A percentile compares a stretch with the other conserved stretches of the same genome.
phyloP scores from a whole-genome alignment of 495 filamentous ascomycete species.

The Viridothelium virens region DNA sequence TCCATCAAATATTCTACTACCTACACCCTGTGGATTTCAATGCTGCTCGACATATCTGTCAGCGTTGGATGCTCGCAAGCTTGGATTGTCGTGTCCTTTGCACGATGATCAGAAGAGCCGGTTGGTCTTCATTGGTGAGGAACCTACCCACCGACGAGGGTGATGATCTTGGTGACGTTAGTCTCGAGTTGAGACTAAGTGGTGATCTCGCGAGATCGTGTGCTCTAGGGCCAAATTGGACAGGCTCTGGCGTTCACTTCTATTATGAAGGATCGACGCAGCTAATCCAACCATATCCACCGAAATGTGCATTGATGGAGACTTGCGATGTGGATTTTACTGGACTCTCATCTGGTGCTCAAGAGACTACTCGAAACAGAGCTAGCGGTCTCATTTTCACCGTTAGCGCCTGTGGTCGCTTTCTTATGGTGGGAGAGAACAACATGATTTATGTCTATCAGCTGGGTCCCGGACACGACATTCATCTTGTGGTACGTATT shows the following conservation, averaged over 20 bases:
- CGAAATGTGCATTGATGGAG: not conserved
- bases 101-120: slow-evolving; percentile 49
- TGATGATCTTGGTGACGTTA: not conserved
- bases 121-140: slow-evolving; percentile 36
- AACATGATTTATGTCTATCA: slow-evolving; percentile 56
- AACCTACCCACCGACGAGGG: not conserved
- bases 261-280: not conserved
- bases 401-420: slow-evolving; percentile 53
- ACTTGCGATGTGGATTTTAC: slow-evolving; percentile 32
- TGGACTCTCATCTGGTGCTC: slow-evolving; percentile 29
- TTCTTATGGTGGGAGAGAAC: slow-evolving; percentile 51
- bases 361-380: not conserved
- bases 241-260: not conserved
- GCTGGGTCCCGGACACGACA: slow-evolving; percentile 35
- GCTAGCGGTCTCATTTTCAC: slow-evolving; percentile 40
- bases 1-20: slow-evolving; percentile 51
- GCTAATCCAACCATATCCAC: not conserved
- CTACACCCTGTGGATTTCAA: slow-evolving; percentile 57
- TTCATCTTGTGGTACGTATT: slow-evolving; percentile 48
- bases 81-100: slow-evolving; percentile 48
- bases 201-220: not conserved
- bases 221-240: not conserved
- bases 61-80: slow-evolving; percentile 57
- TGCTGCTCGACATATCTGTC: slow-evolving; percentile 57
- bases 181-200: not conserved